Evolutionary conservation across 306 rosid genomes (phyloP), one percentile per base, ranked within the genome.

Genomic region (Carpinus fangiana): DNA sequence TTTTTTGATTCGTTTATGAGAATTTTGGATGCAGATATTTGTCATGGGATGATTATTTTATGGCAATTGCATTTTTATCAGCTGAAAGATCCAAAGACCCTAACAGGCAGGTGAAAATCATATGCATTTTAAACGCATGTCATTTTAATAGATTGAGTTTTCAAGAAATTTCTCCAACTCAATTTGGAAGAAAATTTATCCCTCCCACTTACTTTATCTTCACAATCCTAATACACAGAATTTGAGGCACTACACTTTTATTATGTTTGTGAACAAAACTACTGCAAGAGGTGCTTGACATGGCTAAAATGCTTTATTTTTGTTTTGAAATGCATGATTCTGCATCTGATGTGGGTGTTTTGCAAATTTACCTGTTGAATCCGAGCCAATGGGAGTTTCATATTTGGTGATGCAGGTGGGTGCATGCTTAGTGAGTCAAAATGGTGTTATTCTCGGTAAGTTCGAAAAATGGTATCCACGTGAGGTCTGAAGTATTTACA

Each of bases 51-150:
- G 98, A 95, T 75, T 95, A 95, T 82, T 92, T 95, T 81, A 95
- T 95, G 98, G 90, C 98, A 43, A 91, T 95, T 78, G 98, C 98
- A 8, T 95, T 95, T 86, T 82, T 95, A 83, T 92, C 98, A 16
- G 98, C 98, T 51, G 96, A 95, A 81, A 90, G 98, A 85, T 92
- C 98, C 80, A 92, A 95, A 87, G 97, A 95, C 45, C 97, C 98
- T 60, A 91, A 91, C 59, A 93, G 97, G 90, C 98, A 94, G 98
- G 43, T 38, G 43, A 38, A 5, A 38, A 38, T 38, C 43, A 38
- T 38, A 38, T 38, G 43, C 43, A 38, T 38, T 38, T 38, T 38
- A 5, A 38, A 38, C n/a, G n/a, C 43, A 38, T 0, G 43, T 38
- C 43, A 38, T 4, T 38, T 38, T 38, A 38, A 38, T 38, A 4